Percentiles rank a stretch among this genome's conserved stretches.
These are phyloP conservation scores for Cladosporium sp. DNA, from an alignment of 2,329 filamentous ascomycete species.

Conservation along the genomic window DNA sequence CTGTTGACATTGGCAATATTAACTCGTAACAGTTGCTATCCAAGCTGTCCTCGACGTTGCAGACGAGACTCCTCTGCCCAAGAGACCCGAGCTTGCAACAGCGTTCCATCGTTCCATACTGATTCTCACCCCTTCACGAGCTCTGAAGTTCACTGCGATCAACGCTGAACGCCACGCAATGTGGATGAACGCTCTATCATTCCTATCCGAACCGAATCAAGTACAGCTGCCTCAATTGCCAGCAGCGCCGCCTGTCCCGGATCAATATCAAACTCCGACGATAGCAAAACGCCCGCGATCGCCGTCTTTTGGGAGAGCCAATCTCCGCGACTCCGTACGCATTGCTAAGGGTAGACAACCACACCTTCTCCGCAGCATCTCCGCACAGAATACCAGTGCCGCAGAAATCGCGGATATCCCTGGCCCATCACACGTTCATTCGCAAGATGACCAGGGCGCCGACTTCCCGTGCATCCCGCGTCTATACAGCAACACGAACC, in stretches of 20 bases:
- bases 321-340: slow-evolving; percentile 83
- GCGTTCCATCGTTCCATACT: slow-evolving; percentile 88
- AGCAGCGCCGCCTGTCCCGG: slow-evolving; percentile 28
- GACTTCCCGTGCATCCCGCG: slow-evolving; percentile 69
- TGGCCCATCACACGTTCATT: neutral
- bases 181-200: slow-evolving; percentile 91
- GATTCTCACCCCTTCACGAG: slow-evolving; percentile 86
- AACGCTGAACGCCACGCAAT: slow-evolving; percentile 83
- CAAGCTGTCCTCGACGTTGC: slow-evolving; percentile 97
- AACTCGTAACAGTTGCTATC: slow-evolving; percentile 87
- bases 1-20: neutral
- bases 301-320: slow-evolving; percentile 40
- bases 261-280: slow-evolving; percentile 26
- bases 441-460: slow-evolving; percentile 54
- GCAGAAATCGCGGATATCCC: slow-evolving; percentile 17
- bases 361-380: slow-evolving; percentile 17
- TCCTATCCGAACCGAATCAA: slow-evolving; percentile 83
- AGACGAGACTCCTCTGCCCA: slow-evolving; percentile 82
- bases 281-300: slow-evolving; percentile 24
- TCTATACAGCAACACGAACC: slow-evolving; percentile 55
- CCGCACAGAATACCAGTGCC: slow-evolving; percentile 19
- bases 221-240: slow-evolving; percentile 23
- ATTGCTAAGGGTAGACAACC: slow-evolving; percentile 65
- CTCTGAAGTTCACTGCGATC: slow-evolving; percentile 87
- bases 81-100: slow-evolving; percentile 40